phyloP scores from a whole-genome alignment of 2,329 filamentous ascomycete genomes.

The Neonectria punicea region DNA sequence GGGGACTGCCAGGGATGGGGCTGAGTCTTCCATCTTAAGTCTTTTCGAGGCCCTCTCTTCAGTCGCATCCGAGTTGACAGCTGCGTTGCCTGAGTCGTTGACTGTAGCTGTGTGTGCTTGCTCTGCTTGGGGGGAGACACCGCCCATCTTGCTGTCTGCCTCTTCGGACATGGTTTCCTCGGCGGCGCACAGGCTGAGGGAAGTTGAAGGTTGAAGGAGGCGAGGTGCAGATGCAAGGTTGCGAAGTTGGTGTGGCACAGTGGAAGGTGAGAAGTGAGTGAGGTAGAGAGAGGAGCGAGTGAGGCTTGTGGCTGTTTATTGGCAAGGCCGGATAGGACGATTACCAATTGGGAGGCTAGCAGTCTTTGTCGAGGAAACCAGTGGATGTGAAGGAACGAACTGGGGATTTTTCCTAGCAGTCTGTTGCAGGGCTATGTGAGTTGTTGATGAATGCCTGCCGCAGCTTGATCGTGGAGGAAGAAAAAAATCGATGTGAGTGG shows the following conservation, averaged over 20 bases:
- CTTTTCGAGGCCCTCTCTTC: conserved; percentile 66
- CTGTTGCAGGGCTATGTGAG: conserved; percentile 13
- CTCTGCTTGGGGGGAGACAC: conserved; percentile 31
- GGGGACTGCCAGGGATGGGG: conserved; percentile 27
- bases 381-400: background rate
- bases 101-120: conserved; percentile 24
- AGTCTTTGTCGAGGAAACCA: background rate
- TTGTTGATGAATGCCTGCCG: conserved; percentile 13
- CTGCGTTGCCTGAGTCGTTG: conserved; percentile 31
- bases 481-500: conserved; percentile 22
- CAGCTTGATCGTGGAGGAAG: conserved; percentile 17
- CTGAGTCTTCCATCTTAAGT: conserved; percentile 60
- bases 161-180: conserved; percentile 42
- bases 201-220: background rate
- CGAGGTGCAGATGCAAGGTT: background rate
- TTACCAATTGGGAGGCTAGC: conserved; percentile 6
- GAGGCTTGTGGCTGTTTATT: conserved; percentile 6
- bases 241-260: background rate
- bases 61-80: conserved; percentile 13
- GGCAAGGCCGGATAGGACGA: background rate
- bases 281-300: background rate
- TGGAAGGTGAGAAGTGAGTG: background rate
- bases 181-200: background rate
- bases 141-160: conserved; percentile 36
- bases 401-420: background rate